Evolutionary conservation across 768 basidiomycete species (phyloP).

Genomic region (Mycena leptocephala): DNA sequence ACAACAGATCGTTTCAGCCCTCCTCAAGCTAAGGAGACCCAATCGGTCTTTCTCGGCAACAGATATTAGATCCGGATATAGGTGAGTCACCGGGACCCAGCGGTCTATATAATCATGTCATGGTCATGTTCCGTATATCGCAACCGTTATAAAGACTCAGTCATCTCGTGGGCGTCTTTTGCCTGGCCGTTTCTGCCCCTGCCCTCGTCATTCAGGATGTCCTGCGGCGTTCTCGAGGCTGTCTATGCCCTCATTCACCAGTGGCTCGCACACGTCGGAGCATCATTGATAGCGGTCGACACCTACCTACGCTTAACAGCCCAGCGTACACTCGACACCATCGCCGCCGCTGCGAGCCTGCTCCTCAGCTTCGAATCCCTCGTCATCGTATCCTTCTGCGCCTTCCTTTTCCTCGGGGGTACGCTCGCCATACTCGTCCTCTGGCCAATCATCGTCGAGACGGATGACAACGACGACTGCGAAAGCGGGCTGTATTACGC

Average conservation of each 20-base stretch:
- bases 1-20: neutral
- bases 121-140: constrained; percentile 12
- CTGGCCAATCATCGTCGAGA: constrained; percentile 9
- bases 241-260: neutral
- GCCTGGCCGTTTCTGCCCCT: neutral
- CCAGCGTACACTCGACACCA: neutral
- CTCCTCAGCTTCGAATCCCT: constrained; percentile 27
- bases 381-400: neutral
- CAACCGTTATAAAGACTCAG: constrained; percentile 14
- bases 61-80: neutral
- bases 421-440: constrained; percentile 2
- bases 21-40: neutral
- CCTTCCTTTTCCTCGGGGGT: constrained; percentile 15
- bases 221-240: neutral
- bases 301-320: neutral
- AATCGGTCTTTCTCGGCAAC: neutral
- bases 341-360: neutral
- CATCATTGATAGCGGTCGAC: neutral
- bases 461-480: constrained; percentile 19
- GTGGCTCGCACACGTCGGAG: constrained; percentile 4
- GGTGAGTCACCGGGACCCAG: neutral
- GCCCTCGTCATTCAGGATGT: neutral
- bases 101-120: neutral
- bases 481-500: constrained; percentile 17
- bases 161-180: neutral